phyloP scores from a whole-genome alignment of 2,329 filamentous ascomycete species.

The Mycogone perniciosa region DNA sequence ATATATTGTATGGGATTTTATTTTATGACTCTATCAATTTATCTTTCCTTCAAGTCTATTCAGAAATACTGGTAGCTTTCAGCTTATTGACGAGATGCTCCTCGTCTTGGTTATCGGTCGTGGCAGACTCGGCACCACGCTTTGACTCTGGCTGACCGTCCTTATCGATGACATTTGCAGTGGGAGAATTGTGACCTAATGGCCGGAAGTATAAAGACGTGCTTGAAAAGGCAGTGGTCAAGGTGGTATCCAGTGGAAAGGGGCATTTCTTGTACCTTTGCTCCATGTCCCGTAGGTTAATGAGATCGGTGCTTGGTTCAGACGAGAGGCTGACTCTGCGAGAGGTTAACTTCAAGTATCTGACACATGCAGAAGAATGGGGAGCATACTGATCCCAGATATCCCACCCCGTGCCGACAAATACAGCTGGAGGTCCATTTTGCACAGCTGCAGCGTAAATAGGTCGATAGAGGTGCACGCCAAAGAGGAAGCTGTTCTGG shows the following conservation, averaged over 20 bases:
- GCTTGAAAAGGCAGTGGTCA: conserved; percentile 15
- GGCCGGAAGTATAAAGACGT: conserved; percentile 18
- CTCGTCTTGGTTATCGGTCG: not conserved
- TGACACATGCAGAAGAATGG: not conserved
- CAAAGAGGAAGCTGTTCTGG: conserved; percentile 48
- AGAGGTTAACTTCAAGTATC: not conserved
- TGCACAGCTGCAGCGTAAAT: conserved; percentile 48
- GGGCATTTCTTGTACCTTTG: conserved; percentile 9
- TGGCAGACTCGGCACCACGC: not conserved
- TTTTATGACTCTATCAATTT: not conserved
- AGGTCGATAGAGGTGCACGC: conserved; percentile 52
- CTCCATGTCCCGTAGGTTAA: conserved; percentile 14
- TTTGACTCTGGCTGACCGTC: no score
- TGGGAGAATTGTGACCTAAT: not conserved
- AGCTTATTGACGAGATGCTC: not conserved
- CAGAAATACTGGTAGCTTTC: not conserved
- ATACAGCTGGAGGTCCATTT: conserved; percentile 41
- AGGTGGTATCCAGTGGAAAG: conserved; percentile 14
- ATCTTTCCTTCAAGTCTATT: not conserved
- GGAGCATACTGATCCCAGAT: conserved; percentile 44
- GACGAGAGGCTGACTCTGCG: conserved; percentile 1
- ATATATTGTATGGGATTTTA: not conserved
- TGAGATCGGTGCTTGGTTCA: conserved; percentile 1
- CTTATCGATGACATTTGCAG: not conserved
- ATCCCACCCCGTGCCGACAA: conserved; percentile 50